phyloP scores from a whole-genome alignment of 768 basidiomycete genomes.

The Tylopilus subfusipes region DNA sequence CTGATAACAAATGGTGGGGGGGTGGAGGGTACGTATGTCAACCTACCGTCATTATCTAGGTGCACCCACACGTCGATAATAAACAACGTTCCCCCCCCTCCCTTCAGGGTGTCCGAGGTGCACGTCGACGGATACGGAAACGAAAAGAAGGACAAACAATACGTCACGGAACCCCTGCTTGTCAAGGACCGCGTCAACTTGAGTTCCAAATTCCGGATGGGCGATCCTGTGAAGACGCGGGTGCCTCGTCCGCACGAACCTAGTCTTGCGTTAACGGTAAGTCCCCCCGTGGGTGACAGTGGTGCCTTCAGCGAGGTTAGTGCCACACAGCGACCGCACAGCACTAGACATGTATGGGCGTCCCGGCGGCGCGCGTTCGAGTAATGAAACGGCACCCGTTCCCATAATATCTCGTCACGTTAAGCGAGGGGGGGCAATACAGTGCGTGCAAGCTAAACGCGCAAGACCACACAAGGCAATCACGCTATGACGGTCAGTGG shows the following conservation, averaged over 20 bases:
- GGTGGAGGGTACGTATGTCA: not conserved
- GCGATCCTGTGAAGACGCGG: not conserved
- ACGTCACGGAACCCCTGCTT: not conserved
- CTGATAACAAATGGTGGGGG: not conserved
- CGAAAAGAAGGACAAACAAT: not conserved
- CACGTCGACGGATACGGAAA: not conserved
- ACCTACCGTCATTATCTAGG: not conserved
- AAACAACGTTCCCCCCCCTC: not conserved
- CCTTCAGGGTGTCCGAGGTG: conserved; percentile 9
- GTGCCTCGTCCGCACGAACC: too few species aligned
- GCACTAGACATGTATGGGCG: not conserved
- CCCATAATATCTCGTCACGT: not conserved
- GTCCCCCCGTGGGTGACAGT: not conserved
- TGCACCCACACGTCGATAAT: not conserved
- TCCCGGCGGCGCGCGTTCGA: conserved; percentile 1
- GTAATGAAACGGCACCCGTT: not conserved
- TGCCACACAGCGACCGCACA: not conserved
- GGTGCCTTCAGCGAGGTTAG: not conserved
- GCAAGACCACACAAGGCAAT: not conserved
- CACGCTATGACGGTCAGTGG: not conserved
- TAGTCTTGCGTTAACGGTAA: not conserved
- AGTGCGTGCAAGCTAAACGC: not conserved
- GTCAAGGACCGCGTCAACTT: not conserved
- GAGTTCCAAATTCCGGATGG: not conserved
- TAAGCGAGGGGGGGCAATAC: conserved; percentile 7